Conservation (phyloP, 495 filamentous ascomycete genomes). For the Penicillium waksmanii region DNA sequence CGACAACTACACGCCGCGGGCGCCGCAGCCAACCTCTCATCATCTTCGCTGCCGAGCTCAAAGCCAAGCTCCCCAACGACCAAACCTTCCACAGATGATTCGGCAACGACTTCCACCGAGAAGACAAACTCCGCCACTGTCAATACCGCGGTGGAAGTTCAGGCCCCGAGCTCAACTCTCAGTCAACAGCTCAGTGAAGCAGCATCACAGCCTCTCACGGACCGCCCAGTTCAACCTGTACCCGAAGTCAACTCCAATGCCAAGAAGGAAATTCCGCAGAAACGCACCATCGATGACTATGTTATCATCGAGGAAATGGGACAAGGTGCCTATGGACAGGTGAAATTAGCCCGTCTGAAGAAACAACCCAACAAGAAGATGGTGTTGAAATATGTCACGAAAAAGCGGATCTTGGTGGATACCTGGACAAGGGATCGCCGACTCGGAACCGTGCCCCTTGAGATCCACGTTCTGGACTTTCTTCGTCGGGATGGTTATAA, state of each 20-base stretch:
- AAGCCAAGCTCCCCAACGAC: conserved; percentile 25
- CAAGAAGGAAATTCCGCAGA: conserved; percentile 47
- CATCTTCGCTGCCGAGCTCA: conserved; percentile 25
- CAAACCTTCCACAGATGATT: conserved; percentile 7
- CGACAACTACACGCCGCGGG: conserved; percentile 81
- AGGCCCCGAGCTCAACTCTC: conserved; percentile 66
- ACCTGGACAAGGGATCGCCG: conserved; percentile 96
- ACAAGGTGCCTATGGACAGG: conserved; percentile 95
- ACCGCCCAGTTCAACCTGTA: conserved; percentile 49
- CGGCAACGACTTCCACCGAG: neutral
- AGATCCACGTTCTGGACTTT: conserved; percentile 97
- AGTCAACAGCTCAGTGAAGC: conserved; percentile 77
- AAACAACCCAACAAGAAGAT: conserved; percentile 75
- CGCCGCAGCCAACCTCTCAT: conserved; percentile 54
- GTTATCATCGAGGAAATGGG: conserved; percentile 97
- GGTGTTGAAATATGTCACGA: conserved; percentile 97
- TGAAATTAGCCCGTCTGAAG: conserved; percentile 93
- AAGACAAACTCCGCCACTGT: conserved; percentile 13
- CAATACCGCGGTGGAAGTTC: conserved; percentile 33
- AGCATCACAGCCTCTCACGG: conserved; percentile 56
- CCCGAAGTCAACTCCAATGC: conserved; percentile 40
- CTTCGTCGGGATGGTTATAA: conserved; percentile 82
- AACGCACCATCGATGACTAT: conserved; percentile 89
- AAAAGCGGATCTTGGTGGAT: conserved; percentile 94
- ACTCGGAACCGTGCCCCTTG: conserved; percentile 94